Evolutionary conservation across 169 alveolate genomes (phyloP).

Genomic region (Plasmodium gaboni): DNA sequence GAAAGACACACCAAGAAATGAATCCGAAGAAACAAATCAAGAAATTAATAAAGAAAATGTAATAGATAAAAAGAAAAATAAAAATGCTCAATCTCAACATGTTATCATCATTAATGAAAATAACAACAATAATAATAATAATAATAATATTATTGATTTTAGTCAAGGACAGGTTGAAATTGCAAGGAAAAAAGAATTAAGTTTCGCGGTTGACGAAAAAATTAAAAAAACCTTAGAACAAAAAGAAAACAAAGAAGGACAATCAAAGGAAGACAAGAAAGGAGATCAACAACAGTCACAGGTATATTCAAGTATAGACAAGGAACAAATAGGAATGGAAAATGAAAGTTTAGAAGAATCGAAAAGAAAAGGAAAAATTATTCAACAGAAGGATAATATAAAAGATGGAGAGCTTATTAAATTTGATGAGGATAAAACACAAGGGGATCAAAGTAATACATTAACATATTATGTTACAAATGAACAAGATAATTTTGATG

Average conservation of each 20-base stretch:
- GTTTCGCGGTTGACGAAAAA: background rate
- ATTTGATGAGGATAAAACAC: slow-evolving; percentile 1
- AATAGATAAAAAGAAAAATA: background rate
- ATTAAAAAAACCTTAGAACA: background rate
- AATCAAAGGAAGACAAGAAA: too few relatives aligned
- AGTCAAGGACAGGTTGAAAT: too few relatives aligned
- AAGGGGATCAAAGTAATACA: background rate
- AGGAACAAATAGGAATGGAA: too few relatives aligned
- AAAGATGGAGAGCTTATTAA: background rate
- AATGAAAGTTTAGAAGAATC: too few relatives aligned
- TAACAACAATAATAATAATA: too few relatives aligned
- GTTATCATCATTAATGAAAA: background rate
- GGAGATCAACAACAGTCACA: too few relatives aligned
- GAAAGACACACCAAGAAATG: background rate
- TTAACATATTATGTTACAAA: background rate
- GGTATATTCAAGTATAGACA: too few relatives aligned
- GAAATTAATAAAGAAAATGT: background rate
- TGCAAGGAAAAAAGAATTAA: too few relatives aligned
- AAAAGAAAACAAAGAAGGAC: background rate
- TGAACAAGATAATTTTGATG: background rate
- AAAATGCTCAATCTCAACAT: background rate
- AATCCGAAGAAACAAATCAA: background rate
- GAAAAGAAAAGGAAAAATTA: too few relatives aligned
- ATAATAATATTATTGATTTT: too few relatives aligned
- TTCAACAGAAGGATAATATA: too few relatives aligned